phyloP scores from a whole-genome alignment of 306 rosid genomes.

The Vigna angularis region DNA sequence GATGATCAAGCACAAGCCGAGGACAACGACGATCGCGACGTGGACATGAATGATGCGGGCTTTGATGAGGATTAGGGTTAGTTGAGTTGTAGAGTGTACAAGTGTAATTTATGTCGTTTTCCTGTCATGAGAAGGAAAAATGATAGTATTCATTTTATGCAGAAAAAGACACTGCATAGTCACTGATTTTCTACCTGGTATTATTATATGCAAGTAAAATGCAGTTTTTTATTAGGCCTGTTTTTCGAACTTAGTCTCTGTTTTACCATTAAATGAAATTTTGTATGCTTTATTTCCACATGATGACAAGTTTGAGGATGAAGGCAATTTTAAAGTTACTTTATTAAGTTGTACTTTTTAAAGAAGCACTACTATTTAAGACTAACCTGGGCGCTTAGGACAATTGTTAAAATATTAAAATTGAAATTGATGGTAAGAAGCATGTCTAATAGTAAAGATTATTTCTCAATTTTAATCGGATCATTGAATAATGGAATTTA shows the following conservation, averaged over 20 bases:
- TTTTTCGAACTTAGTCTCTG: neutral
- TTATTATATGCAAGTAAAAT: neutral
- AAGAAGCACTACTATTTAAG: no score
- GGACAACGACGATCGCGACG: constrained; percentile 45
- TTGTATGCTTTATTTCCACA: neutral
- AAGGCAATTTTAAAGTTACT: neutral
- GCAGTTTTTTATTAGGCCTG: neutral
- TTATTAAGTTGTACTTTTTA: neutral
- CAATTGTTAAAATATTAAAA: no score
- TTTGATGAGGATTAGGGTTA: constrained; percentile 43
- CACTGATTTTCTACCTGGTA: no score
- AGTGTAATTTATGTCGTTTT: constrained; percentile 2
- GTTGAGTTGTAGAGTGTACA: constrained; percentile 30
- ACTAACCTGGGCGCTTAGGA: no score
- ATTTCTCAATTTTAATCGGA: neutral
- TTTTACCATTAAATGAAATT: neutral
- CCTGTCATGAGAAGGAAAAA: neutral
- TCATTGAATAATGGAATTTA: no score
- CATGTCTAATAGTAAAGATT: neutral
- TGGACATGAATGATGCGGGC: constrained; percentile 46
- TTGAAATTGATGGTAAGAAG: no score
- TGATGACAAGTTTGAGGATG: neutral
- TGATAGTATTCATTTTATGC: neutral
- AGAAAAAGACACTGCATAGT: neutral
- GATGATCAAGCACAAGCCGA: constrained; percentile 41